Base-by-base conservation (phyloP, 2,329 filamentous ascomycete species). In the Albophoma yamanashiensis region DNA sequence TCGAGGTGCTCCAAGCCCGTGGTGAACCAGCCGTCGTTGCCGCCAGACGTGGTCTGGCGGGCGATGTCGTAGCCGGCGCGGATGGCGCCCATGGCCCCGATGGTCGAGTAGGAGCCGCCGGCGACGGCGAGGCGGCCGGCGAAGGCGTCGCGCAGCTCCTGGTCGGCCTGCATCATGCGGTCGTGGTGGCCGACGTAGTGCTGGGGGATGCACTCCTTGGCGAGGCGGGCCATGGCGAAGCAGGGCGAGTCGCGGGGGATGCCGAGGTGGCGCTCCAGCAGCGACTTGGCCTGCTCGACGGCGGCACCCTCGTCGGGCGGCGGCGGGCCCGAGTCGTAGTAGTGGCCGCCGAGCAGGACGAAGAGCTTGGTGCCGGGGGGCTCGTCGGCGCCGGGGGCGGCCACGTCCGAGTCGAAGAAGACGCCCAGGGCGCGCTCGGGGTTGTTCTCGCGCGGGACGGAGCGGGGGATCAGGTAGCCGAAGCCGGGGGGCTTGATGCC, bases 301-400 rank as follows among this genome's bases (percentile, higher is more conserved):
- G 85, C 91, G 64, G 89, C 81, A 17, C 86, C 78, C 62, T 86
- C 80, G 57, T 82, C 76, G 0, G 91, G 92, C 0, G 67, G 58
- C 2, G 63, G 67, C 55, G 64, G 65, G 64, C 67, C 67, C 55
- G 64, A 85, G 61, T 78, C 82, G 70, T 91, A 97, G 82, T 90
- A 91, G 75, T 97, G 92, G 1, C 94, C 94, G 61, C 94, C 94
- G 60, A 99, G 78, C 86, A 99, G 96, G 66, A 97, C 89, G 20
- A 93, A 96, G 58, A 97, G 75, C 72, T 96, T 96, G 17, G 91
- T 96, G 31, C 90, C 91, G 42, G 65, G 64, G n/a, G 73, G 73
- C 62, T 74, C 73, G 69, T 88, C 83, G 66, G 80, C 57, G 22
- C 50, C 82, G 56, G 73, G 67, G 52, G 66, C 64, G 59, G 69